phyloP scores from a whole-genome alignment of 129 eudicot genomes.

The Ambrosia artemisiifolia region DNA sequence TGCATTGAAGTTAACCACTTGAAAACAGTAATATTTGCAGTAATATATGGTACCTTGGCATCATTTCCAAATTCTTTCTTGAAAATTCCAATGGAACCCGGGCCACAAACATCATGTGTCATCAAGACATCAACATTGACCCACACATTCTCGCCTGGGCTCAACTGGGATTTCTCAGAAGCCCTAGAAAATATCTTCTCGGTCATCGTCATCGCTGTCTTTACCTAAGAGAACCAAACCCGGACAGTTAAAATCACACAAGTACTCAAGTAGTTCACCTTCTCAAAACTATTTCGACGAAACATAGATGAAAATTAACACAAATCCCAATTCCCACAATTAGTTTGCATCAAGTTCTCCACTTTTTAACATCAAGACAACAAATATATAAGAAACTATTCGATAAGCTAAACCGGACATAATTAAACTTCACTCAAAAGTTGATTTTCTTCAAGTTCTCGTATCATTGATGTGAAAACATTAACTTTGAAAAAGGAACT shows the following conservation, averaged over 20 bases:
- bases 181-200: constrained; percentile 79
- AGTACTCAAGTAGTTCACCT: background rate
- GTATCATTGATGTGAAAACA: background rate
- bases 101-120: constrained; percentile 99
- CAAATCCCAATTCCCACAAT: background rate
- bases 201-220: constrained; percentile 91
- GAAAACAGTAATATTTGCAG: too few relatives aligned
- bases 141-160: constrained; percentile 95
- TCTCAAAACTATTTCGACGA: background rate
- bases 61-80: constrained; percentile 85
- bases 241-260: constrained; percentile 3
- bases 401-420: background rate
- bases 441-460: background rate
- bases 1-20: background rate
- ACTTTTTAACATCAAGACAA: background rate
- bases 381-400: background rate
- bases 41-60: constrained; percentile 79
- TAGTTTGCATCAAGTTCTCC: background rate
- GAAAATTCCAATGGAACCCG: constrained; percentile 70
- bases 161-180: constrained; percentile 63
- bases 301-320: background rate
- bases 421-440: background rate
- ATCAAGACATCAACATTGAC: constrained; percentile 76
- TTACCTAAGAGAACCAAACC: constrained; percentile 47
- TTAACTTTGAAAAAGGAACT: too few relatives aligned